These are phyloP conservation scores for Chalaropsis thielavioides DNA, from an alignment of 2,329 filamentous ascomycete species.

Conservation along the genomic window DNA sequence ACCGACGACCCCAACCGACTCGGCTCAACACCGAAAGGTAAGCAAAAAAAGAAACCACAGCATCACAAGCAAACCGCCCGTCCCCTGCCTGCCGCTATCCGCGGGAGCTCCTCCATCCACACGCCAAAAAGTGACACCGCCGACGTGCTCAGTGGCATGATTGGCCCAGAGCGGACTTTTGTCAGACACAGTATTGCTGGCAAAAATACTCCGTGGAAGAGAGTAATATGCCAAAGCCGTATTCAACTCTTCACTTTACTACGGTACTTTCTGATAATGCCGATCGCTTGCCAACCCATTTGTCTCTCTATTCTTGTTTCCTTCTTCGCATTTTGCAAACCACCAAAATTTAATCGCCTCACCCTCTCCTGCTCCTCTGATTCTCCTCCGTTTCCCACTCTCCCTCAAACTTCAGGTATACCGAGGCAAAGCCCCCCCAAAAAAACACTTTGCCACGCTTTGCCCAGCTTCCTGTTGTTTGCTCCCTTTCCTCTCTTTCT, in stretches of 20 bases:
- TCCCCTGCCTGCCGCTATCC: too few species aligned
- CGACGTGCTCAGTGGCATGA: background rate
- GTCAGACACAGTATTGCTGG: background rate
- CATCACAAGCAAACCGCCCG: too few species aligned
- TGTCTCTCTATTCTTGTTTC: background rate
- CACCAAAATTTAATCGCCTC: background rate
- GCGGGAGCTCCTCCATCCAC: too few species aligned
- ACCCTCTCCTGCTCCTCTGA: background rate
- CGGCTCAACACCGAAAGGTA: slow-evolving; percentile 26
- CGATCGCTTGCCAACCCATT: background rate
- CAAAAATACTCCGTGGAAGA: background rate
- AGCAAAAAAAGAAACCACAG: background rate
- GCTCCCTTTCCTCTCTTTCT: slow-evolving; percentile 2
- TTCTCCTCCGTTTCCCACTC: background rate
- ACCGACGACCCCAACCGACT: slow-evolving; percentile 21
- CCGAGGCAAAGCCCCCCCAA: slow-evolving; percentile 1
- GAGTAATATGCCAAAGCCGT: background rate
- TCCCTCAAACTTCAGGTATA: background rate
- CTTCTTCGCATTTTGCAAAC: background rate
- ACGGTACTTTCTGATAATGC: background rate
- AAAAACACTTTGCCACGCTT: background rate
- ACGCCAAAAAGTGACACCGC: background rate
- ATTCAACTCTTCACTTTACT: background rate
- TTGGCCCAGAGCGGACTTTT: background rate
- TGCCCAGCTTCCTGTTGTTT: background rate